phyloP scores from a whole-genome alignment of 2,329 filamentous ascomycete genomes.

The Whalleya microplaca region DNA sequence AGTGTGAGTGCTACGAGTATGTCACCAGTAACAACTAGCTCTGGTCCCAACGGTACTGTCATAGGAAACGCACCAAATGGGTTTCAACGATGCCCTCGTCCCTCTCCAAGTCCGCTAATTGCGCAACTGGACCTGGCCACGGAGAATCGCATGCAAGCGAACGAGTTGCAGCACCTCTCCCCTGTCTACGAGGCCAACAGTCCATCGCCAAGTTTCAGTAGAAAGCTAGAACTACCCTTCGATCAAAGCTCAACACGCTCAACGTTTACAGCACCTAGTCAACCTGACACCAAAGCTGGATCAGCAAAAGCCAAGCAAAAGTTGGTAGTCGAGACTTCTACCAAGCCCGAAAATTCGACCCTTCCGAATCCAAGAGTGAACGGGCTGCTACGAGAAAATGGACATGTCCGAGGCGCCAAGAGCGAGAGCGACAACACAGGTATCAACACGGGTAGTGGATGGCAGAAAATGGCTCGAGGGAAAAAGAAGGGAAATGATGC shows the following conservation, averaged over 20 bases:
- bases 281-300: constrained; percentile 27
- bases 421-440: constrained; percentile 54
- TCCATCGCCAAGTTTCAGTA: constrained; percentile 66
- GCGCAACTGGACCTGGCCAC: constrained; percentile 61
- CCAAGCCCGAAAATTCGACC: constrained; percentile 26
- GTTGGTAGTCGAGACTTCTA: constrained; percentile 24
- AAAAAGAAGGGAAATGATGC: constrained; percentile 55
- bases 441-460: constrained; percentile 48
- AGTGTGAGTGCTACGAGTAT: constrained; percentile 20
- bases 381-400: constrained; percentile 50
- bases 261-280: constrained; percentile 14
- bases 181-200: constrained; percentile 76
- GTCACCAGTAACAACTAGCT: constrained; percentile 30
- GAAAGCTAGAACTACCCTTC: constrained; percentile 53
- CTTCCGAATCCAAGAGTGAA: constrained; percentile 42
- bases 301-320: constrained; percentile 36
- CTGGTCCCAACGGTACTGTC: constrained; percentile 14
- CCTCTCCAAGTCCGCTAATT: constrained; percentile 53
- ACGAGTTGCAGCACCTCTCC: constrained; percentile 62
- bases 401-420: constrained; percentile 57
- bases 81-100: constrained; percentile 40
- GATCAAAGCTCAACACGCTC: constrained; percentile 27
- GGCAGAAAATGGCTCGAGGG: constrained; percentile 63
- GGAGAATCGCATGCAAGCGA: constrained; percentile 45
- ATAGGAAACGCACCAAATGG: constrained; percentile 9